A percentile compares a stretch with the other conserved stretches of the same genome.
Evolutionary conservation across 176 grass and related monocot genomes (phyloP).

Genomic region (Juncus effusus): DNA sequence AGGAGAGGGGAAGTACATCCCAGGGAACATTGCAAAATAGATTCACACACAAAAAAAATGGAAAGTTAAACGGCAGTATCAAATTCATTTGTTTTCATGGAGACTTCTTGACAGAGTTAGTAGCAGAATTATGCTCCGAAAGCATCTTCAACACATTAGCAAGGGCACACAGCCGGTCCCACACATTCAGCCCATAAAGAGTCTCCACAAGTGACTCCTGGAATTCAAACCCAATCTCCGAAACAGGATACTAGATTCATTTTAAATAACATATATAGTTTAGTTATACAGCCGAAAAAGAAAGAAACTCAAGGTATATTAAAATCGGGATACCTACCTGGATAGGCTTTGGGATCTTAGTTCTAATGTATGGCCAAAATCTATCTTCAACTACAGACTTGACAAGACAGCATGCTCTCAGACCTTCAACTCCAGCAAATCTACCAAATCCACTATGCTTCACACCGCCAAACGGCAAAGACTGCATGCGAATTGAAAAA

Average conservation of each 20-base stretch:
- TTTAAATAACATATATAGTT: neutral
- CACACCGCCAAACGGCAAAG: constrained; percentile 91
- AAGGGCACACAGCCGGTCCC: constrained; percentile 79
- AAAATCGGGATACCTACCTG: constrained; percentile 47
- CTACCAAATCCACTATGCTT: constrained; percentile 97
- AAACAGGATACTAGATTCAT: constrained; percentile 68
- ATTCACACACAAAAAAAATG: neutral
- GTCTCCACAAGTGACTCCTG: constrained; percentile 81
- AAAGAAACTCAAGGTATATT: neutral
- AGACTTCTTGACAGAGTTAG: constrained; percentile 42
- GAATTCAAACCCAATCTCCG: constrained; percentile 85
- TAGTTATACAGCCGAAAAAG: constrained; percentile 20
- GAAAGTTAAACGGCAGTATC: neutral
- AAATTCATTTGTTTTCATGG: constrained; percentile 20
- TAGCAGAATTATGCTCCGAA: constrained; percentile 52
- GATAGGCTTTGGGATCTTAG: constrained; percentile 89
- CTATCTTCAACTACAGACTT: constrained; percentile 93
- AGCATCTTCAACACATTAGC: constrained; percentile 69
- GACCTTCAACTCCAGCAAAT: constrained; percentile 90
- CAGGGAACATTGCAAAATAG: neutral
- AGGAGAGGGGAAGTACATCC: neutral
- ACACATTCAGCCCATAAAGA: constrained; percentile 68
- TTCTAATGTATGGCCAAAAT: constrained; percentile 92
- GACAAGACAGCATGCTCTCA: constrained; percentile 91
- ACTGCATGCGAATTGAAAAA: constrained; percentile 38